phyloP scores from a whole-genome alignment of 257 asterid species.

The Solanum virginianum region DNA sequence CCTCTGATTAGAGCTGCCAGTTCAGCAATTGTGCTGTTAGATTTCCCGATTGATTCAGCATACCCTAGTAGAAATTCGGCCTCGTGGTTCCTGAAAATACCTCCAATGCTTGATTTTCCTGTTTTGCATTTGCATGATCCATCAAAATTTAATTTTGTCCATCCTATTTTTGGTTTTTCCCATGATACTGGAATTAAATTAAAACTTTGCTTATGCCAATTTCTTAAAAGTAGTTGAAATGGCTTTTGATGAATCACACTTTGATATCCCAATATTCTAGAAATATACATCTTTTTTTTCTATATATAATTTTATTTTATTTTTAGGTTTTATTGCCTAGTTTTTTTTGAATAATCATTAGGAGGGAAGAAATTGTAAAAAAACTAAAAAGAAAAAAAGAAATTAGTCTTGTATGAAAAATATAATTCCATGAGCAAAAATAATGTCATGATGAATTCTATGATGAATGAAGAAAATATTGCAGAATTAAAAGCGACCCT shows the following conservation, averaged over 20 bases:
- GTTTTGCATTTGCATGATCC: constrained; percentile 68
- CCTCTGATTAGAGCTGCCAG: constrained; percentile 54
- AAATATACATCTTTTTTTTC: background rate
- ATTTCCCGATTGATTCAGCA: constrained; percentile 49
- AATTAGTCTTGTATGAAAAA: background rate
- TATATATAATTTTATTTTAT: background rate
- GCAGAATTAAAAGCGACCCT: background rate
- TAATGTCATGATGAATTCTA: background rate
- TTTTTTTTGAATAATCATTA: background rate
- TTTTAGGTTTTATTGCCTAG: background rate
- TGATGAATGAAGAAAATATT: background rate
- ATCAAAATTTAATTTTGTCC: constrained; percentile 70
- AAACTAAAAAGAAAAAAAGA: background rate
- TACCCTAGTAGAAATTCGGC: constrained; percentile 60
- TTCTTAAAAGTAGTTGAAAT: constrained; percentile 11
- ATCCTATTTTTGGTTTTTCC: constrained; percentile 50
- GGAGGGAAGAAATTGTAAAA: background rate
- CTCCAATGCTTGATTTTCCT: constrained; percentile 62
- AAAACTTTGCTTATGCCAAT: constrained; percentile 31
- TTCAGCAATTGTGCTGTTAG: constrained; percentile 59
- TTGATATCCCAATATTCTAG: constrained; percentile 16
- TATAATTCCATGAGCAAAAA: background rate
- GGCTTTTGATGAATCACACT: constrained; percentile 12
- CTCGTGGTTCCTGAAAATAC: constrained; percentile 50
- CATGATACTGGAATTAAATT: constrained; percentile 26